Conservation (phyloP, 163 green algal species). For the Chlamydomonas reinhardtii region DNA sequence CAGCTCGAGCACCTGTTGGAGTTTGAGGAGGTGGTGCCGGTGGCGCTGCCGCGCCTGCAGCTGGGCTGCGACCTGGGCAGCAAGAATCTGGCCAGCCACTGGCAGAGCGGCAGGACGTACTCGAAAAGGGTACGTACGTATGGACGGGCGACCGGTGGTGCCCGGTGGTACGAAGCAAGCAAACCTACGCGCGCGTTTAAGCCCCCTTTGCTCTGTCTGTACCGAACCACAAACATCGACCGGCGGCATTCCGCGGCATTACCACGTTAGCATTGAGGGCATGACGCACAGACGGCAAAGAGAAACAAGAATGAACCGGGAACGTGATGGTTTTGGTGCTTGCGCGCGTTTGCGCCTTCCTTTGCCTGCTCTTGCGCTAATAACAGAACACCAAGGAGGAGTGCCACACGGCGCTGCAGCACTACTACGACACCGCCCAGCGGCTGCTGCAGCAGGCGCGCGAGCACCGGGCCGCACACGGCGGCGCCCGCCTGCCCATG, state of each 20-base stretch:
- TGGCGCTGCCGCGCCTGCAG: not conserved
- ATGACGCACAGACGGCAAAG: too few species aligned
- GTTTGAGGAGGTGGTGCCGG: not conserved
- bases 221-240: too few species aligned
- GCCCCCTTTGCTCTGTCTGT: too few species aligned
- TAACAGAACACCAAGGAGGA: not conserved
- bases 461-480: not conserved
- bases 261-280: too few species aligned
- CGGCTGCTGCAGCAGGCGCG: not conserved
- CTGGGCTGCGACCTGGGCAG: not conserved
- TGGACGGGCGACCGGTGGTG: too few species aligned
- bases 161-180: too few species aligned
- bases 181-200: too few species aligned
- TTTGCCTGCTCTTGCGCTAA: too few species aligned
- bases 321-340: too few species aligned
- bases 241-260: too few species aligned
- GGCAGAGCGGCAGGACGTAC: not conserved
- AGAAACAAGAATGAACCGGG: too few species aligned
- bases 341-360: too few species aligned
- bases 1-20: not conserved
- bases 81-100: not conserved
- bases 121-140: not conserved
- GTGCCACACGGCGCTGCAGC: not conserved
- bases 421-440: not conserved
- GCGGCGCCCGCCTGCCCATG: not conserved